A percentile compares a stretch with the other conserved stretches of the same genome.
These are phyloP conservation scores for Jatropha curcas DNA, from an alignment of 345 rosid genomes.

Conservation along the genomic window DNA sequence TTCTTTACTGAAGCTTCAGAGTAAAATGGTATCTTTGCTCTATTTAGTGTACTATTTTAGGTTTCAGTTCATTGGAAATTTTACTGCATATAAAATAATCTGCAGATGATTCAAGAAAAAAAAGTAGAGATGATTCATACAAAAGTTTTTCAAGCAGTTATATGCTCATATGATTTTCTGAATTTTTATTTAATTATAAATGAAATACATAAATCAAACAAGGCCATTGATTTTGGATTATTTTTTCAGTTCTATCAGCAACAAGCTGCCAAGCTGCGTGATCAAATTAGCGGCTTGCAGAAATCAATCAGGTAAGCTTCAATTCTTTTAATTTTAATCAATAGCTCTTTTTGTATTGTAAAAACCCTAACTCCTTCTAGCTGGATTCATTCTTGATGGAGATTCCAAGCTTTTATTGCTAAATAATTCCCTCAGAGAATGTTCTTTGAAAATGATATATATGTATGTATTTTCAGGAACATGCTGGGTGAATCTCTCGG, in stretches of 20 bases:
- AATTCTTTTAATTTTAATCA: neutral
- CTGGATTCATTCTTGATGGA: neutral
- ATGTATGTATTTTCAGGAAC: constrained; percentile 49
- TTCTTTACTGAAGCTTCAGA: neutral
- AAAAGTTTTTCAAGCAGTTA: too few species aligned
- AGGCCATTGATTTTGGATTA: neutral
- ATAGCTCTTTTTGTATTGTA: too few species aligned
- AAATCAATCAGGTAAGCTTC: constrained; percentile 61
- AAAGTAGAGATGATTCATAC: too few species aligned
- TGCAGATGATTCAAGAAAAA: too few species aligned
- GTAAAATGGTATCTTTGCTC: too few species aligned
- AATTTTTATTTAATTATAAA: too few species aligned
- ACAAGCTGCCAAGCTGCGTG: constrained; percentile 77
- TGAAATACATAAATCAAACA: neutral
- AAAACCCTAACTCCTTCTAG: too few species aligned
- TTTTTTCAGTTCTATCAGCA: constrained; percentile 71
- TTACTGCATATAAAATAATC: too few species aligned
- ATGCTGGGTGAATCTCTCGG: constrained; percentile 79
- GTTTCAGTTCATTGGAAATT: neutral
- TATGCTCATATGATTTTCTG: too few species aligned
- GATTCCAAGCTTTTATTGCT: neutral
- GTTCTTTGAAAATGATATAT: neutral
- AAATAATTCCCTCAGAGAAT: neutral
- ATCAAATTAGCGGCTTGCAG: constrained; percentile 65
- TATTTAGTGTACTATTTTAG: neutral